phyloP scores from a whole-genome alignment of 129 eudicot species.

The Pseudognaphalium luteoalbum region DNA sequence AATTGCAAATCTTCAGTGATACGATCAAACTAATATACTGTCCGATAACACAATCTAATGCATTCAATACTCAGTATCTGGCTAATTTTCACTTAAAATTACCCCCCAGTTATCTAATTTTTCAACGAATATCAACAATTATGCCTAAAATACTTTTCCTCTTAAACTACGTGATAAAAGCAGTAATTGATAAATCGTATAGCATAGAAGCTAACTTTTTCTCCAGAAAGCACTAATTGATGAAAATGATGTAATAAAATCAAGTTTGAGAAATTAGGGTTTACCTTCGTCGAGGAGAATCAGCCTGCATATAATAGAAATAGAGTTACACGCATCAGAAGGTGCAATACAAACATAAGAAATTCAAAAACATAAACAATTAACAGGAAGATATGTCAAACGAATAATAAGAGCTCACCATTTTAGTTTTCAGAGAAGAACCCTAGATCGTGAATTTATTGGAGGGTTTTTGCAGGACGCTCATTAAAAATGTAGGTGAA shows the following conservation, averaged over 20 bases:
- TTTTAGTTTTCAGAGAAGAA: constrained; percentile 28
- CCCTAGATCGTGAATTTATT: constrained; percentile 42
- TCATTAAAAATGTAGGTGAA: constrained; percentile 5
- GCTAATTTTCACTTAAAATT: background rate
- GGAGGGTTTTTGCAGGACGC: constrained; percentile 31
- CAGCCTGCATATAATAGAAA: constrained; percentile 51
- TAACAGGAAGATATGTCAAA: background rate
- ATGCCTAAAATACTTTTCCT: background rate
- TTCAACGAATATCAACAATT: background rate
- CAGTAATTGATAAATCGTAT: background rate
- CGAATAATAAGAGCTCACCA: constrained; percentile 26
- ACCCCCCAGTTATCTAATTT: background rate
- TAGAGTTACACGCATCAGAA: constrained; percentile 11
- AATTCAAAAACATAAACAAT: background rate
- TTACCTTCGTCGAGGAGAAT: constrained; percentile 79
- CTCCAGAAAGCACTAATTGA: background rate
- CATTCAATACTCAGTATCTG: no score
- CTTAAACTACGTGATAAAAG: constrained; percentile 11
- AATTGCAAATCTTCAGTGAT: background rate
- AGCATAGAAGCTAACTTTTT: background rate
- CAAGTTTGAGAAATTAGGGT: constrained; percentile 28
- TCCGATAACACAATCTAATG: background rate
- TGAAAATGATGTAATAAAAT: background rate
- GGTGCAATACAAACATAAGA: constrained; percentile 17
- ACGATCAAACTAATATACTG: background rate